A percentile compares a stretch with the other conserved stretches of the same genome.
Conservation (phyloP, 306 rosid species). For the Cicer arietinum region DNA sequence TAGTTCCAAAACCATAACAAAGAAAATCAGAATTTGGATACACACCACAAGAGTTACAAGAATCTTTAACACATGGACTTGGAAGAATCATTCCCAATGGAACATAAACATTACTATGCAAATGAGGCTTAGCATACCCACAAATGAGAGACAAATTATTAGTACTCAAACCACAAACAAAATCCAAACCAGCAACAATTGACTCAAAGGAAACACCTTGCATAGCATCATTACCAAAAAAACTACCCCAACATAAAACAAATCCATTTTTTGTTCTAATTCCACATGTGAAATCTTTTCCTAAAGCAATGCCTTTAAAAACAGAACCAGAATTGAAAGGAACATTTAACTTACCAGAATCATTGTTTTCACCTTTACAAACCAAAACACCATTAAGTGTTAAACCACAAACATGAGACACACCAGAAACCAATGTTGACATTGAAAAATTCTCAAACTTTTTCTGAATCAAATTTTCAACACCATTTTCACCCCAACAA, state of each 20-base stretch:
- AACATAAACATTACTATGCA: constrained; percentile 12
- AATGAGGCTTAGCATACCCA: constrained; percentile 36
- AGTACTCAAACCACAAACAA: constrained; percentile 56
- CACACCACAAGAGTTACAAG: constrained; percentile 46
- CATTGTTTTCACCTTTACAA: constrained; percentile 47
- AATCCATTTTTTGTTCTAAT: constrained; percentile 44
- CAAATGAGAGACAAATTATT: constrained; percentile 49
- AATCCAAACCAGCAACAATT: constrained; percentile 60
- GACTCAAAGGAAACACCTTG: constrained; percentile 54
- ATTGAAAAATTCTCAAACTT: constrained; percentile 47
- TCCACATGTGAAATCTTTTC: constrained; percentile 51
- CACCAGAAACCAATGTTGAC: constrained; percentile 52
- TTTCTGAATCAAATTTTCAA: constrained; percentile 40
- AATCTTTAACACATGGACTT: constrained; percentile 50
- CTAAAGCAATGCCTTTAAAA: constrained; percentile 53
- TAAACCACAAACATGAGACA: constrained; percentile 59
- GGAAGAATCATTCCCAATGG: constrained; percentile 53
- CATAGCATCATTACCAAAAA: constrained; percentile 17
- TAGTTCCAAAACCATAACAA: constrained; percentile 49
- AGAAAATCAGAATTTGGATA: constrained; percentile 53
- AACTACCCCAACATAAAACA: constrained; percentile 49
- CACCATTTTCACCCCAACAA: constrained; percentile 55
- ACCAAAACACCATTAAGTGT: constrained; percentile 47
- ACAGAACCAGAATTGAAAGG: constrained; percentile 35
- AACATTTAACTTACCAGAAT: constrained; percentile 47